Conservation (phyloP, 1,284 basidiomycete species). For the Apiotrichum veenhuisii region DNA sequence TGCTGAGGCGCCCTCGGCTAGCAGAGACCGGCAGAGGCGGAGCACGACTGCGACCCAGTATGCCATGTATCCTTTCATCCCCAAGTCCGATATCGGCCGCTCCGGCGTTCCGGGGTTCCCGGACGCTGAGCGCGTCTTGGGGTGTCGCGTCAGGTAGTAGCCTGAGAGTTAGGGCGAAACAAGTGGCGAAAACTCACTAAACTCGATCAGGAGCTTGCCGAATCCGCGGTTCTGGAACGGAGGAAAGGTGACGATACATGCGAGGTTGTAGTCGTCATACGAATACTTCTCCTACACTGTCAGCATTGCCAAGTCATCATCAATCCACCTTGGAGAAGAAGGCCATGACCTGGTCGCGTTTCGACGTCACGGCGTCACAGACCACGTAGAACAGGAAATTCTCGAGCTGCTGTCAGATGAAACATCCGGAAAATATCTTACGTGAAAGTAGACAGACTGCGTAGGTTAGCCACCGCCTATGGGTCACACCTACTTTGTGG, state of each 20-base stretch:
- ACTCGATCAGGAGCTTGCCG: conserved; percentile 95
- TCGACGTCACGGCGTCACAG: conserved; percentile 72
- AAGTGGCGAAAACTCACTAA: conserved; percentile 61
- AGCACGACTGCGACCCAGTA: conserved; percentile 86
- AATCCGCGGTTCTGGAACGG: conserved; percentile 87
- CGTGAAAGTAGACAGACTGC: conserved; percentile 85
- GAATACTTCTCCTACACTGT: conserved; percentile 80
- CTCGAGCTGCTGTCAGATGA: conserved; percentile 28
- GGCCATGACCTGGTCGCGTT: conserved; percentile 76
- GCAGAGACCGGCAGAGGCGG: conserved; percentile 66
- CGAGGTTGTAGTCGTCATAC: conserved; percentile 95
- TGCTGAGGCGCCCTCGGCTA: conserved; percentile 13
- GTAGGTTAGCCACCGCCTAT: conserved; percentile 3
- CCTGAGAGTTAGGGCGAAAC: conserved; percentile 53
- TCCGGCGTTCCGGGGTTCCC: conserved; percentile 86
- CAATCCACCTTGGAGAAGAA: conserved; percentile 85
- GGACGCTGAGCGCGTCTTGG: conserved; percentile 47
- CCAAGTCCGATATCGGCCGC: conserved; percentile 88
- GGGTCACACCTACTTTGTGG: conserved; percentile 59
- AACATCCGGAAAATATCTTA: conserved; percentile 17
- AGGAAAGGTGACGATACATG: conserved; percentile 92
- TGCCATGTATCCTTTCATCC: conserved; percentile 82
- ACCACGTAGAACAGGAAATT: conserved; percentile 83
- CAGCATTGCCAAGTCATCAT: not conserved
- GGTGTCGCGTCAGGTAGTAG: conserved; percentile 77